A percentile compares a stretch with the other conserved stretches of the same genome.
These are phyloP conservation scores for Puccinia triticina DNA, from an alignment of 1,284 basidiomycete genomes.

Conservation along the genomic window DNA sequence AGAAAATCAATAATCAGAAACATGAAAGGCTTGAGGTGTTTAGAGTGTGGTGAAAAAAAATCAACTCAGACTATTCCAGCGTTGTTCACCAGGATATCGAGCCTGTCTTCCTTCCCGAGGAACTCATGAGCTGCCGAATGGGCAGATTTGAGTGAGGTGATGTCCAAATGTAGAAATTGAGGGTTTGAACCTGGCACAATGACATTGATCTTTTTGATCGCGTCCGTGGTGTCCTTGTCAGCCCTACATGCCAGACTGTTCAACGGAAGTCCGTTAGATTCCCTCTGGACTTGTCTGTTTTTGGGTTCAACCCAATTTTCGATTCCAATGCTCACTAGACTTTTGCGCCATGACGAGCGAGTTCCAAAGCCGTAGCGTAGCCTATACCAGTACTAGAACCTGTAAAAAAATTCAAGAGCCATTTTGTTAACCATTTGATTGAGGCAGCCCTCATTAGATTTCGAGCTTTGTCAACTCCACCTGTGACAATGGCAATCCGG, in stretches of 20 bases:
- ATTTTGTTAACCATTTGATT: no score
- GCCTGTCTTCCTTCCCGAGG: constrained; percentile 54
- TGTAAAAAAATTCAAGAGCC: not conserved
- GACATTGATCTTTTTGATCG: constrained; percentile 50
- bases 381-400: constrained; percentile 40
- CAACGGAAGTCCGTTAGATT: no score
- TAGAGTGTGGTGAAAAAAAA: not conserved
- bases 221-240: not conserved
- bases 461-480: not conserved
- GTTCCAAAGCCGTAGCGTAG: constrained; percentile 27
- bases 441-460: no score
- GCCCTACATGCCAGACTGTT: constrained; percentile 40
- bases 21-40: no score
- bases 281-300: not conserved
- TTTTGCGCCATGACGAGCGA: constrained; percentile 42
- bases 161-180: constrained; percentile 58
- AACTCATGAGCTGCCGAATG: constrained; percentile 57
- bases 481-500: constrained; percentile 42
- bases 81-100: constrained; percentile 60
- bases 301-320: no score
- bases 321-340: constrained; percentile 14
- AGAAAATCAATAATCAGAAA: no score
- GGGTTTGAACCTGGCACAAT: constrained; percentile 53
- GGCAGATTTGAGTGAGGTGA: constrained; percentile 57
- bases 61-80: constrained; percentile 55